Evolutionary conservation across 305 asterid genomes (phyloP), one percentile per base, ranked within the genome.

Genomic region (Andrographis paniculata): DNA sequence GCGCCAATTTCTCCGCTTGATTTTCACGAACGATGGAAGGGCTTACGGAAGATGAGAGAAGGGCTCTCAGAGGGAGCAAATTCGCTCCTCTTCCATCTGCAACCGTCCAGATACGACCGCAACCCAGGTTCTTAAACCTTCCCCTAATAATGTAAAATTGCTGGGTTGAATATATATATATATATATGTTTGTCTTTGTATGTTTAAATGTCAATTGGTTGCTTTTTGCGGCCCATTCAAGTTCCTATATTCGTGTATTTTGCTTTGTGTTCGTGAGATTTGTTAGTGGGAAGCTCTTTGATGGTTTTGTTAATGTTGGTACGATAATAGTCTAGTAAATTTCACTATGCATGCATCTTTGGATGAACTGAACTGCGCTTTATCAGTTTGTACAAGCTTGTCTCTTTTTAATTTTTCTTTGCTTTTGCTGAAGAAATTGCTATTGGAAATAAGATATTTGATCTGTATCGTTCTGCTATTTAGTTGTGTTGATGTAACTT

Each of bases 51-150:
- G 96, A 82, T 9, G 95, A 89, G 74, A 74, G 77, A 46, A 89
- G 50, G 71, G 98, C 98, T 15, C 77, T 89, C 17, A 70, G 98
- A 53, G 94, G 94, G 54, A 89, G 98, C 79, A 89, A 89, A 69
- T 89, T 89, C 38, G 96, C 94, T 9, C 98, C 98, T 31, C 87
- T 89, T 38, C 88, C 94, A 15, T 67, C 77, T 61, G 76, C 71
- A 22, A 53, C 68, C 48, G 60, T 77, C 33, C 70, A 63, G 15
- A 21, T 54, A 22, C 71, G 72, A 56, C n/a, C 63, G 19, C 70
- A 52, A 5, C 71, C 94, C 60, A 80, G 94, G 98, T 88, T 52
- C 38, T 27, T 28, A 48, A 38, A 28, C 48, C 17, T 28, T 42
- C 21, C 42, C 13, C 44, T 6, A 16, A 17, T 22, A 46, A 11